These are phyloP conservation scores for Pyrenophora teres DNA, from an alignment of 2,329 filamentous ascomycete genomes.

Conservation along the genomic window DNA sequence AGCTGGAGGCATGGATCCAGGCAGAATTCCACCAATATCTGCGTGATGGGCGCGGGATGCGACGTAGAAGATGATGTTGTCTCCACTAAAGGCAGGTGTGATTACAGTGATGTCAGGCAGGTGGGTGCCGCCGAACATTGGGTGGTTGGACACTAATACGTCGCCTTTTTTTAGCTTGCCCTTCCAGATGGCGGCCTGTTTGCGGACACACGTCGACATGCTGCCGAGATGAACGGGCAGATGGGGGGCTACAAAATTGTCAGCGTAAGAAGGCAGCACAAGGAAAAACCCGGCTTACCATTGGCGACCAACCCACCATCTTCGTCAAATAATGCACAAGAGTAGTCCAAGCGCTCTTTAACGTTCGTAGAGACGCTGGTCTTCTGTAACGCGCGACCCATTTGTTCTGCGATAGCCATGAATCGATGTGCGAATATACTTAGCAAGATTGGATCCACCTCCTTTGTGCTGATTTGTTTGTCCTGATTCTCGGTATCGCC, in stretches of 20 bases:
- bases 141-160: slow-evolving; percentile 83
- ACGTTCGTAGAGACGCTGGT: slow-evolving; percentile 81
- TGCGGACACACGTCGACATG: slow-evolving; percentile 82
- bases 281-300: slow-evolving; percentile 41
- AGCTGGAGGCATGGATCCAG: slow-evolving; percentile 81
- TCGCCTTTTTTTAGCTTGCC: slow-evolving; percentile 78
- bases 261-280: neutral
- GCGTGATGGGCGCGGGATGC: slow-evolving; percentile 81
- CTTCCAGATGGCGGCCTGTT: slow-evolving; percentile 79
- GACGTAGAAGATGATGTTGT: slow-evolving; percentile 80
- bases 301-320: slow-evolving; percentile 78
- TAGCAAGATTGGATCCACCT: slow-evolving; percentile 76
- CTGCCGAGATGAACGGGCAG: slow-evolving; percentile 80
- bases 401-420: slow-evolving; percentile 85
- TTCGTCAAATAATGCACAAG: slow-evolving; percentile 78
- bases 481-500: slow-evolving; percentile 60
- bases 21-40: slow-evolving; percentile 81
- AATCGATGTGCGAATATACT: slow-evolving; percentile 82
- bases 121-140: slow-evolving; percentile 82
- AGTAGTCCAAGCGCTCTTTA: slow-evolving; percentile 82
- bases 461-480: slow-evolving; percentile 56
- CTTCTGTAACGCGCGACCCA: slow-evolving; percentile 79
- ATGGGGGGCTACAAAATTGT: slow-evolving; percentile 64
- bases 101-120: slow-evolving; percentile 82
- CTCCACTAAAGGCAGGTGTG: slow-evolving; percentile 76